Conservation (phyloP, 306 rosid genomes). For the apple (Malus domestica) region ASM211411v1 NC_041794.1:34367001-34367500, state of each 20-base stretch:
- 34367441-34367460: too few species aligned
- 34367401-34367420: too few species aligned
- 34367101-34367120: neutral
- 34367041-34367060: conserved; percentile 97
- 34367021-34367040: conserved; percentile 99
- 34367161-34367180: conserved; percentile 32
- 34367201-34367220: conserved; percentile 8
- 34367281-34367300: conserved; percentile 24
- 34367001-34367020: conserved; percentile 98
- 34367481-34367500: too few species aligned
- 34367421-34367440: too few species aligned
- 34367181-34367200: conserved; percentile 33
- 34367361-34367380: too few species aligned
- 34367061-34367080: conserved; percentile 94
- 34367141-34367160: conserved; percentile 27
- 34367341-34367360: conserved; percentile 66
- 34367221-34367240: neutral
- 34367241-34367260: conserved; percentile 20
- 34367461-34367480: too few species aligned
- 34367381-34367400: too few species aligned
- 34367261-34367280: conserved; percentile 32
- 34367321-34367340: conserved; percentile 52
- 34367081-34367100: conserved; percentile 22
- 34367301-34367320: conserved; percentile 39
- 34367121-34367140: neutral